Conservation (phyloP, 169 alveolate genomes). For the Perkinsus chesapeaki region DNA sequence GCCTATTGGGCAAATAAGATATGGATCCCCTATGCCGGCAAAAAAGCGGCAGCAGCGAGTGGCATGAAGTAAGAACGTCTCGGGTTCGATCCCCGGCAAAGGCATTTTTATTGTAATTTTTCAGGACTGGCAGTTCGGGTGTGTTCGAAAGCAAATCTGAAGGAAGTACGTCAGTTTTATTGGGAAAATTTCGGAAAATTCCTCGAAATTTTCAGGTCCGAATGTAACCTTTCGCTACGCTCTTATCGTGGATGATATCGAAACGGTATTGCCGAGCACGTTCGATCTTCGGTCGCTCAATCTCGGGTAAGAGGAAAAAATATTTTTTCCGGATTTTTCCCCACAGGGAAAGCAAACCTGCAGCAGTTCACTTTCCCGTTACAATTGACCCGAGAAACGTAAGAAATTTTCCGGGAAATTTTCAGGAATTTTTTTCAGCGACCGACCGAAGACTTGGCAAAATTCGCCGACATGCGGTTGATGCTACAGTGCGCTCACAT, state of each 20-base stretch:
- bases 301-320: neutral
- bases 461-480: neutral
- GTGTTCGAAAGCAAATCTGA: neutral
- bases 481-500: neutral
- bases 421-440: neutral
- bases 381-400: neutral
- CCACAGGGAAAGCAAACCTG: neutral
- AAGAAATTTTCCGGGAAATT: neutral
- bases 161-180: neutral
- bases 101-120: neutral
- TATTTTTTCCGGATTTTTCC: neutral
- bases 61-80: neutral
- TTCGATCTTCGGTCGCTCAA: neutral
- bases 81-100: neutral
- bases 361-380: neutral
- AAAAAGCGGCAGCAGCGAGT: neutral
- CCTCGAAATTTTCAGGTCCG: neutral
- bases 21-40: neutral
- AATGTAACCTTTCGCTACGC: neutral
- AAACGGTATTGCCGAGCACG: neutral
- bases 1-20: neutral
- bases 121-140: neutral
- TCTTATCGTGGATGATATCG: neutral
- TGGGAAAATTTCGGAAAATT: neutral
- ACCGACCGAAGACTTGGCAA: neutral